Base-by-base conservation (phyloP, 495 filamentous ascomycete species). In the Xylaria palmicola region DNA sequence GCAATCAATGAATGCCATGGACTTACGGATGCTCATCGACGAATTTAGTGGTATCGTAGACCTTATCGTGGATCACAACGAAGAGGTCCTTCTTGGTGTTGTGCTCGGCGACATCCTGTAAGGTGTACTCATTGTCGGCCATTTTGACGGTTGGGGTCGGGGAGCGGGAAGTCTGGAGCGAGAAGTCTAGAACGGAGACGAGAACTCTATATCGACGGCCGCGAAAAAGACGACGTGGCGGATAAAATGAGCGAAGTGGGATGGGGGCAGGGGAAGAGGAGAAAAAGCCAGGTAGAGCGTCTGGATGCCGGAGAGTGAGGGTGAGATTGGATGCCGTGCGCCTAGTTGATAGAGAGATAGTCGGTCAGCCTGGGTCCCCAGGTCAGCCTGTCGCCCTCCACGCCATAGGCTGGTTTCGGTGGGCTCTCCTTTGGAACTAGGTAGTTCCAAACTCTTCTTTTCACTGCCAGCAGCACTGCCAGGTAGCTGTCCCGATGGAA, bases 21-120 rank as follows among this genome's bases (percentile, higher is more conserved):
- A 93, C 94, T 77, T 91, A 98, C 93, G 95, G 95, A 79, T 99
- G 95, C 86, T 99, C 95, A 74, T 98, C 93, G 59, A 98, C 82
- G 79, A 99, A 99, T 72, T 84, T 90, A 64, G 84, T 83, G 66
- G 81, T 74, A 73, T 96, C 87, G 85, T 97, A 99, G 76, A 99
- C 88, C 81, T 95, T 93, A 76, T 97, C 93, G 81, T 98, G 91
- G 69, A 98, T 83, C 58, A 97, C 88, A 63, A 97, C 65, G 79
- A 84, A 95, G 48, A 97, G 83, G 72, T 98, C 92, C 85, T 97
- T 98, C 88, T 98, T 98, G 72, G 86, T 87, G 78, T 86, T 90
- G 82, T 99, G 95, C 72, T 83, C 84, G 62, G 89, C 81, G 73
- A 97, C 86, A 67, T 98, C 91, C 66, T 86, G 78, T 79, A 90